These are phyloP conservation scores for Microdochium bolleyi DNA, from an alignment of 2,329 filamentous ascomycete species.

Conservation along the genomic window DNA sequence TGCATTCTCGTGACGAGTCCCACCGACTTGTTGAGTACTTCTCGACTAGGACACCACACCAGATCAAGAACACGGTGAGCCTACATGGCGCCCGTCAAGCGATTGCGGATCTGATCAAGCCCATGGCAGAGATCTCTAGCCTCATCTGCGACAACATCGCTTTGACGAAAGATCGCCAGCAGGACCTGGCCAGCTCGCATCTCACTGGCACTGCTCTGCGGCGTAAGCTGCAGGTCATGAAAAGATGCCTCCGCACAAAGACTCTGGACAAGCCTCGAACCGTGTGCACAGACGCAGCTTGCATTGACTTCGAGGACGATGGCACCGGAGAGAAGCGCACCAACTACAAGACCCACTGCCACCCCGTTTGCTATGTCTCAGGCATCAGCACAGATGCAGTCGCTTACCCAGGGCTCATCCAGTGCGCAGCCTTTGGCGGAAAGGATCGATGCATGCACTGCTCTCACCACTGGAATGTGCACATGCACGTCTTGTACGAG, in stretches of 20 bases:
- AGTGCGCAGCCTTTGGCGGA: constrained; percentile 16
- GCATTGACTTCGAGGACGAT: constrained; percentile 16
- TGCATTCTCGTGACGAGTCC: constrained; percentile 21
- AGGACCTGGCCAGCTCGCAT: constrained; percentile 13
- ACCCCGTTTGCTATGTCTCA: constrained; percentile 18
- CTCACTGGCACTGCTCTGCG: constrained; percentile 16
- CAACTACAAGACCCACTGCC: constrained; percentile 21
- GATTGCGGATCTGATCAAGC: constrained; percentile 25
- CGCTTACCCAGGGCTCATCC: constrained; percentile 14
- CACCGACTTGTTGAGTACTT: constrained; percentile 22
- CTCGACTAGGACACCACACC: constrained; percentile 17
- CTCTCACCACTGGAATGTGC: constrained; percentile 24
- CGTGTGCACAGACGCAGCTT: constrained; percentile 19
- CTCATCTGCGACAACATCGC: constrained; percentile 21
- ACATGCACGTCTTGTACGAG: constrained; percentile 25
- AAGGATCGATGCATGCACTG: constrained; percentile 15
- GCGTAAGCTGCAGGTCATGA: constrained; percentile 15
- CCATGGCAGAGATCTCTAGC: constrained; percentile 26
- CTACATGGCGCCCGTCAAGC: constrained; percentile 26
- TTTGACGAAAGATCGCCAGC: constrained; percentile 17
- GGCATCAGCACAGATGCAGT: constrained; percentile 16
- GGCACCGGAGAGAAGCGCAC: constrained; percentile 9
- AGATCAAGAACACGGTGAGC: constrained; percentile 26
- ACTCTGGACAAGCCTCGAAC: constrained; percentile 18
- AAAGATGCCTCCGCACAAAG: constrained; percentile 12